phyloP scores from a whole-genome alignment of 2,329 filamentous ascomycete genomes.

The Penicillium brasilianum region DNA sequence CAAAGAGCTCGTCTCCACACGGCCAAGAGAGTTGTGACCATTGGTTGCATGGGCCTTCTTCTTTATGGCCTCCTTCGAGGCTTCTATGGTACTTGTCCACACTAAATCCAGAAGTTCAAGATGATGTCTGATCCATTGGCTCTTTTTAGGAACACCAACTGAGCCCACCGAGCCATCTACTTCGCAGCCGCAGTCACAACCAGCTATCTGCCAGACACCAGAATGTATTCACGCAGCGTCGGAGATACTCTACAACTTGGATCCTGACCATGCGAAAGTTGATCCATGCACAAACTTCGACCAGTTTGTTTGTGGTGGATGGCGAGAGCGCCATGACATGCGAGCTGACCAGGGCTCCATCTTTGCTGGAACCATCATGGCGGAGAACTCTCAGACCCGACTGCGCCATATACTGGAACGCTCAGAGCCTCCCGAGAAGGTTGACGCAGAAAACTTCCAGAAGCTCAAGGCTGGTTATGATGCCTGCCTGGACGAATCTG shows the following conservation, averaged over 20 bases:
- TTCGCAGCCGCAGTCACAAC: slow-evolving; percentile 24
- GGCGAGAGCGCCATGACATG: slow-evolving; percentile 67
- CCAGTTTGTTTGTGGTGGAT: slow-evolving; percentile 70
- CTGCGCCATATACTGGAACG: slow-evolving; percentile 69
- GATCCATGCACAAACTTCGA: slow-evolving; percentile 74
- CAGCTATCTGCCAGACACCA: slow-evolving; percentile 59
- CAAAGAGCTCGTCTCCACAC: slow-evolving; percentile 16
- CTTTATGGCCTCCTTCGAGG: slow-evolving; percentile 14
- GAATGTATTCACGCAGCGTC: slow-evolving; percentile 68
- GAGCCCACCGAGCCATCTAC: slow-evolving; percentile 16
- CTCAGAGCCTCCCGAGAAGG: slow-evolving; percentile 43
- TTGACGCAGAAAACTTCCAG: slow-evolving; percentile 60
- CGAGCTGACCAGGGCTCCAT: slow-evolving; percentile 66
- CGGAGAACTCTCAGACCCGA: slow-evolving; percentile 62
- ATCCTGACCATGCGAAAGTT: slow-evolving; percentile 64
- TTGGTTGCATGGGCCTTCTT: slow-evolving; percentile 15
- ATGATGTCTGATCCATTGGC: not conserved
- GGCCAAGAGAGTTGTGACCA: slow-evolving; percentile 12
- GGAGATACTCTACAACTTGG: slow-evolving; percentile 65
- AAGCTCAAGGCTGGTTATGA: slow-evolving; percentile 69
- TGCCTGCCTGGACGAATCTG: slow-evolving; percentile 68
- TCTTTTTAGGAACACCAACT: slow-evolving; percentile 12
- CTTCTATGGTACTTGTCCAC: slow-evolving; percentile 12
- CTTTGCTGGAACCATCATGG: slow-evolving; percentile 66
- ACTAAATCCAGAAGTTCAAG: too few species aligned